Evolutionary conservation across 2,329 filamentous ascomycete genomes (phyloP).

Genomic region (Rhynchosporium agropyri): DNA sequence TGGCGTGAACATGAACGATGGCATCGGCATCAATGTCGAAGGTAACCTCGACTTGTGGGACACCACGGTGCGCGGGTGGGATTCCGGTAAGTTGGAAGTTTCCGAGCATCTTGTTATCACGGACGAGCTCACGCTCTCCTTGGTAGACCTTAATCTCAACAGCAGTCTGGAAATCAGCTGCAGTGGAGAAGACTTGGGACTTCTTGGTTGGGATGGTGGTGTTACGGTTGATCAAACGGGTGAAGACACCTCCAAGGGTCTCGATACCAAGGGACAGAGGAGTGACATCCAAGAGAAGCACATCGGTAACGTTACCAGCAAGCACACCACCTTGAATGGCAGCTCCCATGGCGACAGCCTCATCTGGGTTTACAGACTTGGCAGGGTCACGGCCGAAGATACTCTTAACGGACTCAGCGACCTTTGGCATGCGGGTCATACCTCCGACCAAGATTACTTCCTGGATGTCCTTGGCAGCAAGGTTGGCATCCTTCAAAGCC

Average conservation of each 20-base stretch:
- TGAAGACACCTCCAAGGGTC: conserved; percentile 97
- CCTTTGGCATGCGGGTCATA: conserved; percentile 99
- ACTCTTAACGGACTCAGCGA: conserved; percentile 91
- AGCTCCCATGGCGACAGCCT: conserved; percentile 96
- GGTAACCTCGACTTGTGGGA: conserved; percentile 95
- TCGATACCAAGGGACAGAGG: conserved; percentile 97
- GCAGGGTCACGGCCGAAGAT: conserved; percentile 96
- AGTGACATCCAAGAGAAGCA: conserved; percentile 92
- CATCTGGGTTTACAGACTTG: conserved; percentile 98
- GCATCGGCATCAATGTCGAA: conserved; percentile 99
- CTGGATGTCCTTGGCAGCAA: conserved; percentile 91
- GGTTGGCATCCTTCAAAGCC: conserved; percentile 92
- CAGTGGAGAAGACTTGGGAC: conserved; percentile 96
- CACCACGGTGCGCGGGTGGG: conserved; percentile 91
- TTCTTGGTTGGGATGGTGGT: conserved; percentile 99
- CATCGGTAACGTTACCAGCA: conserved; percentile 93
- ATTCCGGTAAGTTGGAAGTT: conserved; percentile 99
- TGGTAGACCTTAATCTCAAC: conserved; percentile 99
- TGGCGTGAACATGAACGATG: conserved; percentile 96
- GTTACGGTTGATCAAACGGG: conserved; percentile 97
- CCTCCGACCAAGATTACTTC: conserved; percentile 98
- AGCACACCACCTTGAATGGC: conserved; percentile 97
- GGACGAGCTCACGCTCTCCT: conserved; percentile 98
- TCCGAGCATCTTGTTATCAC: conserved; percentile 96
- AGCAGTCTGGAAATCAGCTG: conserved; percentile 96